Evolutionary conservation across 2,329 filamentous ascomycete genomes (phyloP).

Genomic region (Apiospora phragmitis): DNA sequence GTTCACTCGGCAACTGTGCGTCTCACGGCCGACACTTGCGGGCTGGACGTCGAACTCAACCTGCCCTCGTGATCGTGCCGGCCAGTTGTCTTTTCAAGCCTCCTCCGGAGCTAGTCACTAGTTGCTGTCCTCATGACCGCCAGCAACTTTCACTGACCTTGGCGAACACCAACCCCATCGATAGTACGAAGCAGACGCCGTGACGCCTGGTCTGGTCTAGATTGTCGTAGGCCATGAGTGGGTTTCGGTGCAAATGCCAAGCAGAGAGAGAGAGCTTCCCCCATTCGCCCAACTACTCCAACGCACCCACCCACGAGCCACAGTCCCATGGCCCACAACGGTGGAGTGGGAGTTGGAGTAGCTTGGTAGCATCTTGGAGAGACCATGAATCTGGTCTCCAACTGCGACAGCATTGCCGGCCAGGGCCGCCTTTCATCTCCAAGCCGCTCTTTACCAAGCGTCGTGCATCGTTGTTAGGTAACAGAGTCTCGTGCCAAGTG

Average conservation of each 20-base stretch:
- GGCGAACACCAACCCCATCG: not conserved
- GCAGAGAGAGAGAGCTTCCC: not conserved
- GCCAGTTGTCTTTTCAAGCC: not conserved
- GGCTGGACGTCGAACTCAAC: not conserved
- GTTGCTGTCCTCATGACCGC: not conserved
- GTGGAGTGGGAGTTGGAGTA: not conserved
- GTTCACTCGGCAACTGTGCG: not conserved
- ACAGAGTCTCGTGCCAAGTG: conserved; percentile 1
- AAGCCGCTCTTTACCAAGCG: not conserved
- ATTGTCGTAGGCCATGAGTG: not conserved
- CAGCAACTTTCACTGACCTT: not conserved
- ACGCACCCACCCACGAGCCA: not conserved
- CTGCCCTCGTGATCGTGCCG: not conserved
- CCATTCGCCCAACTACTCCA: not conserved
- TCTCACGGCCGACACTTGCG: not conserved
- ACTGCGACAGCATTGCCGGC: not conserved
- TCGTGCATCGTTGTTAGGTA: not conserved
- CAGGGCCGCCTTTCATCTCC: not conserved
- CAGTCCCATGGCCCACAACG: not conserved
- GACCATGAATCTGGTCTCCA: not conserved
- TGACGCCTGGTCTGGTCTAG: not conserved
- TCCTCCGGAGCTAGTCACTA: not conserved
- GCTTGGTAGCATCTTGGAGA: not conserved
- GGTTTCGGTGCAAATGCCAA: not conserved
- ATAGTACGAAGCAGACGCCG: not conserved